Evolutionary conservation across 2,329 filamentous ascomycete genomes (phyloP).

Genomic region (Fusarium chuoi): DNA sequence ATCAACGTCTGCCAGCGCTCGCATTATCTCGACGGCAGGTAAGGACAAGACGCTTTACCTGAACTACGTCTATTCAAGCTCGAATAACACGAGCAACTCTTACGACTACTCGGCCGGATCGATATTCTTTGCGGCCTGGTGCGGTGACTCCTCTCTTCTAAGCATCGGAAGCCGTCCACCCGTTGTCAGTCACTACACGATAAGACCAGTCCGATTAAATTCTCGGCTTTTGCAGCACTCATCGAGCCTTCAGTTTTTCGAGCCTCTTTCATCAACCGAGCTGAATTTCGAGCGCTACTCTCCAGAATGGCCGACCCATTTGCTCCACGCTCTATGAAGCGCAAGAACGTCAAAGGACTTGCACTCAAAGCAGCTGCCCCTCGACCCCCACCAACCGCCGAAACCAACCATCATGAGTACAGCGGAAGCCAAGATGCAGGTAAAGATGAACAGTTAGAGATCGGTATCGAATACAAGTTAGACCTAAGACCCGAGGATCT

Average conservation of each 20-base stretch:
- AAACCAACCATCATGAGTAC: conserved; percentile 72
- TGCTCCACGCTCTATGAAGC: conserved; percentile 87
- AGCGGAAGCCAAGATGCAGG: conserved; percentile 68
- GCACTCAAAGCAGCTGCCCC: conserved; percentile 83
- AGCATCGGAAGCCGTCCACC: conserved; percentile 5
- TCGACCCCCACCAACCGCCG: conserved; percentile 76
- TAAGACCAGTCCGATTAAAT: conserved; percentile 25
- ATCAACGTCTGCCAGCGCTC: conserved; percentile 5
- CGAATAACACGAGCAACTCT: conserved; percentile 20
- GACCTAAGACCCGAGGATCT: conserved; percentile 93
- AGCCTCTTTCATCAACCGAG: conserved; percentile 5
- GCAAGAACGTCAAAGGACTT: conserved; percentile 98
- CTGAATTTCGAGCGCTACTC: background rate
- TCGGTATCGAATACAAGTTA: conserved; percentile 96
- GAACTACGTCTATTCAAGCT: background rate
- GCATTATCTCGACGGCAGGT: conserved; percentile 8
- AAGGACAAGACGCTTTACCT: conserved; percentile 11
- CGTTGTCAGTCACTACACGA: conserved; percentile 21
- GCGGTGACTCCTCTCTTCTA: background rate
- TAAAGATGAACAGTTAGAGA: conserved; percentile 78
- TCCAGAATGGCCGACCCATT: conserved; percentile 69
- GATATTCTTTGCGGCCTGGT: conserved; percentile 10
- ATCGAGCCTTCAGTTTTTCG: background rate
- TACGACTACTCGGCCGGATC: conserved; percentile 13
- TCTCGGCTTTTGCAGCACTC: conserved; percentile 19